Evolutionary conservation across 768 basidiomycete genomes (phyloP), one percentile per base, ranked within the genome.

Genomic region (Russula lepida): DNA sequence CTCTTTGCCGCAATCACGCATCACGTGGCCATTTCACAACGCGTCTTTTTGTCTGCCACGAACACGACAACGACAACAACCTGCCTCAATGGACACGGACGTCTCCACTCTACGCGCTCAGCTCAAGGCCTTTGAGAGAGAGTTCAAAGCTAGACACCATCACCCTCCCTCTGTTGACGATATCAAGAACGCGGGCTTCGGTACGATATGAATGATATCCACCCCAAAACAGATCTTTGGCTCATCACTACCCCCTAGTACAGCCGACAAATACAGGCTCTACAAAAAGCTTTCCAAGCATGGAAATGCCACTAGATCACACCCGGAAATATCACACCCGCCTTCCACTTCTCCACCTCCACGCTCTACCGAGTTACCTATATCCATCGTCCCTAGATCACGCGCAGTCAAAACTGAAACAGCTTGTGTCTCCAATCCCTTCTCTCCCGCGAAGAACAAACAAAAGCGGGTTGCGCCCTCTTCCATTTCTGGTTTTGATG

Each of bases 181-280:
- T 67, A 90, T 92, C 57, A 85, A 78, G 69, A 73, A 77, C 19
- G 82, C 82, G 7, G 66, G 68, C 54, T 84, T 91, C 61, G 88
- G 89, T 91, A 58, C 65, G 83, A 72, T 49, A 23, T 32, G 35
- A 19, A 19, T 51, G 21, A 28, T 30, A 17, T 27, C 50, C 41
- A 54, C 59, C 57, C 54, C 46, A 27, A 55, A 48, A 58, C 62
- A 39, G 30, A 54, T 49, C 44, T 46, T 37, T 49, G 33, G 63
- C 66, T 62, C 60, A 65, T 57, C 60, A 54, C 59, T 63, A 9
- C 59, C 60, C 21, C 54, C 50, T 60, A 63, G 60, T 59, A 61
- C 63, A 92, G 89, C 86, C 62, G 80, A 82, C 65, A 90, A 87
- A 71, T 92, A 92, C 76, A 91, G 80, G 72, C 78, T 82, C 32